phyloP scores from a whole-genome alignment of 169 alveolate species.

The Plasmodium vivax region DNA sequence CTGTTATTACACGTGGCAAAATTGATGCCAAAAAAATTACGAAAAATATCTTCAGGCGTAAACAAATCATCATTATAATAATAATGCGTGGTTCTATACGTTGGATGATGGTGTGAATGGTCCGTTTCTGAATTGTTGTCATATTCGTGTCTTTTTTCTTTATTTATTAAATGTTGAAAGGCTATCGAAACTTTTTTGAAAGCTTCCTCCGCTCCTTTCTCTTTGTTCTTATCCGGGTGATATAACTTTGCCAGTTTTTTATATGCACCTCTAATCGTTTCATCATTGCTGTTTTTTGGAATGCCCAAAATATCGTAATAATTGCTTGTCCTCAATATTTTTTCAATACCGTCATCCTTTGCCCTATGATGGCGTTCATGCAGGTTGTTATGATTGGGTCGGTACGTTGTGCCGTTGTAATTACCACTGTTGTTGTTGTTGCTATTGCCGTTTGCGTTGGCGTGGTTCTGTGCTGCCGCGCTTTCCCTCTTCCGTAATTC shows the following conservation, averaged over 20 bases:
- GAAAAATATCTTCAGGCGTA: conserved; percentile 86
- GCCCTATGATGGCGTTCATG: conserved; percentile 54
- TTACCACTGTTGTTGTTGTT: conserved; percentile 7
- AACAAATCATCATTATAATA: conserved; percentile 80
- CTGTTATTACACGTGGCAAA: conserved; percentile 71
- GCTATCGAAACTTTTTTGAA: conserved; percentile 94
- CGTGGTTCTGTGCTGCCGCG: background rate
- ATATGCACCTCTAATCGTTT: conserved; percentile 93
- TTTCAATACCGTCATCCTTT: conserved; percentile 76
- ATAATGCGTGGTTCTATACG: conserved; percentile 80
- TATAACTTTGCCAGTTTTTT: conserved; percentile 94
- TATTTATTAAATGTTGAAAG: conserved; percentile 91
- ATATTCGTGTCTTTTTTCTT: conserved; percentile 90
- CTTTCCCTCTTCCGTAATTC: conserved; percentile 49
- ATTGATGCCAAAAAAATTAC: conserved; percentile 85
- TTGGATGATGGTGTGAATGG: conserved; percentile 28
- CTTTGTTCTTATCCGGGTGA: conserved; percentile 97
- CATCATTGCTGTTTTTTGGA: conserved; percentile 89
- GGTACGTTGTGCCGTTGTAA: background rate
- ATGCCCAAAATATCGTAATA: conserved; percentile 94
- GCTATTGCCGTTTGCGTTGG: background rate
- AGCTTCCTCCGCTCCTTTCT: conserved; percentile 96
- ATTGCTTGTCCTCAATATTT: conserved; percentile 88
- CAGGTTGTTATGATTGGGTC: conserved; percentile 12
- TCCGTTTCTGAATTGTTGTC: conserved; percentile 87